These are phyloP conservation scores for Leccinum imitatum DNA, from an alignment of 768 basidiomycete genomes.

Conservation along the genomic window DNA sequence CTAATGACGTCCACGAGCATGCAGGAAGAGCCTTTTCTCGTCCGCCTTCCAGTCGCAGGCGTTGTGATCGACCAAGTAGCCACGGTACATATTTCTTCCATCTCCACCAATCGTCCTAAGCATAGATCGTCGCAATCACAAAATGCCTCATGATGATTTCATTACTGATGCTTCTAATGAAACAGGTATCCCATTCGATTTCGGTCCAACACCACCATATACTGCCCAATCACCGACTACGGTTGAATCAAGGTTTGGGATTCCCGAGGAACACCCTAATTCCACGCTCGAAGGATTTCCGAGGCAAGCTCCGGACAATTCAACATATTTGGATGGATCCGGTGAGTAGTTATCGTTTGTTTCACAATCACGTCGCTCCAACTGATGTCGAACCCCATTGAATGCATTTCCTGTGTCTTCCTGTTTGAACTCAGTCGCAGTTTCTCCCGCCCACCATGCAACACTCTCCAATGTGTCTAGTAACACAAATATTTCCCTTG, in stretches of 20 bases:
- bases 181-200: constrained; percentile 7
- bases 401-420: constrained; percentile 1
- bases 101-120: not conserved
- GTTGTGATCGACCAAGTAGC: constrained; percentile 2
- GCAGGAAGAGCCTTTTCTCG: not conserved
- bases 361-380: not conserved
- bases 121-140: not conserved
- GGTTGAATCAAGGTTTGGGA: not conserved
- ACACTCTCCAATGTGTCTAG: constrained; percentile 9
- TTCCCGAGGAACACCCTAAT: constrained; percentile 8
- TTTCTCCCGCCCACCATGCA: not conserved
- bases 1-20: constrained; percentile 3
- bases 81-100: constrained; percentile 1
- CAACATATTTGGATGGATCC: not conserved
- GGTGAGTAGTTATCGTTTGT: not conserved
- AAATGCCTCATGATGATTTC: not conserved
- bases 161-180: not conserved
- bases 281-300: constrained; percentile 23
- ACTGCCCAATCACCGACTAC: constrained; percentile 1
- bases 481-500: constrained; percentile 5
- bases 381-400: not conserved
- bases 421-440: not conserved
- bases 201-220: constrained; percentile 31
- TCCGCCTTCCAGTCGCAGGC: constrained; percentile 6
- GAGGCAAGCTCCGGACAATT: constrained; percentile 14